A percentile compares a stretch with the other conserved stretches of the same genome.
Conservation (phyloP, 2,329 filamentous ascomycete genomes). For the Monosporascus sp. region DNA sequence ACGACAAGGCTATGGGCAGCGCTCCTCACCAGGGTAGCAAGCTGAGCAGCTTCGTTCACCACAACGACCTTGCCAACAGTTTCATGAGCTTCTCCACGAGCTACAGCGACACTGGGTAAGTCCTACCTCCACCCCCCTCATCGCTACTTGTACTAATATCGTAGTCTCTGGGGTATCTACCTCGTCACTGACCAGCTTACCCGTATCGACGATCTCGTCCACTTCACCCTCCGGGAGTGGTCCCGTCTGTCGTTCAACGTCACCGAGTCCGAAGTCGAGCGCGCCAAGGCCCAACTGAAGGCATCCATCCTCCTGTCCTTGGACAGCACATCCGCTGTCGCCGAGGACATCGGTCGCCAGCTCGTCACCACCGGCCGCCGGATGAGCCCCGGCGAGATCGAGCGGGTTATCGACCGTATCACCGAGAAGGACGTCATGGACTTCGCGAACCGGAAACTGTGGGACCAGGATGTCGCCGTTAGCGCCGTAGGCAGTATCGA, state of each 20-base stretch:
- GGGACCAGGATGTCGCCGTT: conserved; percentile 95
- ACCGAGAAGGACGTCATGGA: conserved; percentile 96
- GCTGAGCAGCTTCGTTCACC: conserved; percentile 90
- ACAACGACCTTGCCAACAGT: conserved; percentile 95
- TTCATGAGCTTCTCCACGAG: conserved; percentile 99
- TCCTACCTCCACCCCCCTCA: neutral
- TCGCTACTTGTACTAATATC: conserved; percentile 9
- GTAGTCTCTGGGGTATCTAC: conserved; percentile 98
- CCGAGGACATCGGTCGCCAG: conserved; percentile 97
- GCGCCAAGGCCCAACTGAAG: conserved; percentile 98
- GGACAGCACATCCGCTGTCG: conserved; percentile 93
- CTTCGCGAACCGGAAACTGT: conserved; percentile 90
- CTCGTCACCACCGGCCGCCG: conserved; percentile 95
- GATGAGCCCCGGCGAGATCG: conserved; percentile 88
- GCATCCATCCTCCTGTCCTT: conserved; percentile 95
- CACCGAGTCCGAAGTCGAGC: conserved; percentile 86
- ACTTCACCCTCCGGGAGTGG: conserved; percentile 99
- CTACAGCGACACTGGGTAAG: conserved; percentile 98
- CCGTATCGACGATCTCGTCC: conserved; percentile 87
- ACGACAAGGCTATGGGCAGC: conserved; percentile 98
- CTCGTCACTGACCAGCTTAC: conserved; percentile 87
- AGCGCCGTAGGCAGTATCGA: conserved; percentile 91
- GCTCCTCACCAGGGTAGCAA: conserved; percentile 97
- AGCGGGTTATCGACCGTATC: conserved; percentile 82
- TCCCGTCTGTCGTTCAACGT: conserved; percentile 89